These are phyloP conservation scores for Cryphonectria naterciae DNA, from an alignment of 2,329 filamentous ascomycete genomes.

Conservation along the genomic window DNA sequence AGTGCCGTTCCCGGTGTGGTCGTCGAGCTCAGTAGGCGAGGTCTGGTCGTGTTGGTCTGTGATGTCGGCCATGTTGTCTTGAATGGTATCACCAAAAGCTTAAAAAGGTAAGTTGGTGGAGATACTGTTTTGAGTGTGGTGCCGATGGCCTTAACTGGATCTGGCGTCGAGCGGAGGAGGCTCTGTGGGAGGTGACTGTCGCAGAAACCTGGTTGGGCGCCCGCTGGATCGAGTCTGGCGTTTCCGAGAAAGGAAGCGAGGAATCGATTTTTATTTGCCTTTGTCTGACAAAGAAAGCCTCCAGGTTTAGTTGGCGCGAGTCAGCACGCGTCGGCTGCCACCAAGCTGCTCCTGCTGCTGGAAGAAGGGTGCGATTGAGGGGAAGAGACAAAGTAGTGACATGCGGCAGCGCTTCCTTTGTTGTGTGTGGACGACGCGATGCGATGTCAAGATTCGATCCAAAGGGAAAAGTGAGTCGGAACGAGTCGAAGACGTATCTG, in stretches of 20 bases:
- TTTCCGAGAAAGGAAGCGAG: constrained; percentile 51
- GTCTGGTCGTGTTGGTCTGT: constrained; percentile 77
- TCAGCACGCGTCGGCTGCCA: constrained; percentile 34
- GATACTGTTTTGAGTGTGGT: constrained; percentile 68
- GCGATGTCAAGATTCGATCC: constrained; percentile 18
- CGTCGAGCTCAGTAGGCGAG: constrained; percentile 74
- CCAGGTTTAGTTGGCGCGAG: constrained; percentile 36
- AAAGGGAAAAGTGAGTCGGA: constrained; percentile 19
- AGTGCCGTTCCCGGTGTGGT: constrained; percentile 72
- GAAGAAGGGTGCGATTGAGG: constrained; percentile 8
- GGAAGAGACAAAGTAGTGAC: constrained; percentile 14
- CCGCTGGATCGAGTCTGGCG: constrained; percentile 54
- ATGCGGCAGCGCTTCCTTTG: not conserved
- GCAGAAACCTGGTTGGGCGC: constrained; percentile 60
- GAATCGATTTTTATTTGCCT: constrained; percentile 47
- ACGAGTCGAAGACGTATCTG: constrained; percentile 39
- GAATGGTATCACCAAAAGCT: constrained; percentile 52
- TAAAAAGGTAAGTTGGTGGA: constrained; percentile 62
- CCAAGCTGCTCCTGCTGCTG: constrained; percentile 17
- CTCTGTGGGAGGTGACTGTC: constrained; percentile 50
- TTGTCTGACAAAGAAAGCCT: constrained; percentile 38
- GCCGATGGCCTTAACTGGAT: constrained; percentile 70
- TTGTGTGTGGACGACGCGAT: constrained; percentile 13
- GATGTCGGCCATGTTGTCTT: constrained; percentile 73
- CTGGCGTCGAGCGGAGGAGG: constrained; percentile 60